Base-by-base conservation (phyloP, 2,329 filamentous ascomycete species). In the Ophiostoma perfectum region DNA sequence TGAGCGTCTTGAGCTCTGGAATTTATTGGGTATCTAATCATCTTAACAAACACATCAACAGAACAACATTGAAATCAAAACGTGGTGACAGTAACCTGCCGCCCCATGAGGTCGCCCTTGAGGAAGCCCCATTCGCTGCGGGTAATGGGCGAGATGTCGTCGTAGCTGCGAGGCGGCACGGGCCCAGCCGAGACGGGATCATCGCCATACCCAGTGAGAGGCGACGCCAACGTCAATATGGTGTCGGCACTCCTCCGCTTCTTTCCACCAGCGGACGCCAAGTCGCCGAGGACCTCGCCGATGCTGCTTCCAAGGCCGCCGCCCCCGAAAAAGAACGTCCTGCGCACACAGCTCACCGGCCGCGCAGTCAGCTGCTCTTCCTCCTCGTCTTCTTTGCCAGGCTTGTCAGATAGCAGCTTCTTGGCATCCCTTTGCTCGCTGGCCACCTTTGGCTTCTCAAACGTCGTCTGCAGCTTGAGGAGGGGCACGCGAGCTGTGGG, bases 101-200 rank as follows among this genome's bases (percentile, higher is more conserved):
- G 80, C 16, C 77, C 77, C 62, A 77, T 78, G 71, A 80, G 79
- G 3, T 82, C 82, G 55, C 80, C 78, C 78, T 87, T 85, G 72
- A 89, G 75, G 73, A 86, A 85, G 0, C 85, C 84, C 86, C 86
- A 89, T 76, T 88, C 86, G 5, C 84, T 84, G 55, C 83, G 80
- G 8, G 86, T 88, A 38, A 84, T 82, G 5, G 86, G 86, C 65
- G 85, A 87, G 68, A 88, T 85, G 73, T 89, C 86, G 27, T 86
- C 85, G 71, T 84, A 86, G 7, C 78, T 86, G 1, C 85, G 86
- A 68, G 86, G 86, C 69, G 86, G 88, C 76, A 78, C 75, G 0
- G 85, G 82, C 11, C 52, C 67, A 12, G 55, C 67, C n/a, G 66
- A 58, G 8, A 66, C 39, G 9, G 55, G 42, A 9, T 65, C 62